Percentiles rank a stretch among this genome's conserved stretches.
Conservation (phyloP, 768 basidiomycete genomes). For the Sporobolomyces phaffii region DNA sequence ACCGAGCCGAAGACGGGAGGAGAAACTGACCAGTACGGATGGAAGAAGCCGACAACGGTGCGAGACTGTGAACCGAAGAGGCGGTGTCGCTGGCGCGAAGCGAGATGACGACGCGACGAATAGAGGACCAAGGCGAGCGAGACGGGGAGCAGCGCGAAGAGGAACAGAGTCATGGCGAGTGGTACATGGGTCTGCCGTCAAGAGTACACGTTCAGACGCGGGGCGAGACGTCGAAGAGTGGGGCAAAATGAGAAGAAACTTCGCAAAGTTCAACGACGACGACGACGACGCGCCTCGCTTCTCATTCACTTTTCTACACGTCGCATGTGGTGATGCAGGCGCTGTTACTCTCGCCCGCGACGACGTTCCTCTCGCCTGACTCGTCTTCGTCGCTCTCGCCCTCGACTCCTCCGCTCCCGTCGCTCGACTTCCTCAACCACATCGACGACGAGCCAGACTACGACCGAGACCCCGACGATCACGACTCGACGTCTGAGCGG, state of each 20-base stretch:
- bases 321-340: conserved; percentile 10
- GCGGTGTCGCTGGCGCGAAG: not conserved
- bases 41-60: conserved; percentile 72
- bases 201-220: not conserved
- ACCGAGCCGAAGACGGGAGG: not conserved
- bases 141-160: not conserved
- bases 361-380: conserved; percentile 14
- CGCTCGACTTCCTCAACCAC: conserved; percentile 2
- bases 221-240: not conserved
- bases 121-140: not conserved
- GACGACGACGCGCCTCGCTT: too few relatives aligned
- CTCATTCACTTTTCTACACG: not conserved
- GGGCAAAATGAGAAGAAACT: not conserved
- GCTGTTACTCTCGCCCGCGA: conserved; percentile 15
- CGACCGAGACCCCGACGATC: not conserved
- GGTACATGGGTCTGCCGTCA: not conserved
- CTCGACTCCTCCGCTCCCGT: conserved; percentile 7
- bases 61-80: not conserved
- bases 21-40: conserved; percentile 82
- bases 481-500: not conserved
- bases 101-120: not conserved
- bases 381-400: conserved; percentile 6
- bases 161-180: not conserved
- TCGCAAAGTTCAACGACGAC: not conserved
- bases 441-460: conserved; percentile 2